phyloP scores from a whole-genome alignment of 208 protist species.

The Naegleria gruberi region DNA sequence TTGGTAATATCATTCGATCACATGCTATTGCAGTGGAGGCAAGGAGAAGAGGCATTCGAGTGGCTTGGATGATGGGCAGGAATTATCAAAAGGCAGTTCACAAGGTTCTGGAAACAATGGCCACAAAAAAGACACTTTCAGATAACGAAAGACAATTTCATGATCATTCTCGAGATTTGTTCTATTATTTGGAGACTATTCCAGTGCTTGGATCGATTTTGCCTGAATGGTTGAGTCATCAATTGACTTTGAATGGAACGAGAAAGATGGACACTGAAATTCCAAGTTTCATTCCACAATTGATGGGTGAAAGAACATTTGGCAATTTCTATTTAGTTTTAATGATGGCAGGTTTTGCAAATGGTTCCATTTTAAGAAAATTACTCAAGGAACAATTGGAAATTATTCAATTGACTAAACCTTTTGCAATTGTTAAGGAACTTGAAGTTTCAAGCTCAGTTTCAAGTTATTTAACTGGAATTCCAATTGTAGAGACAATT shows the following conservation, averaged over 20 bases:
- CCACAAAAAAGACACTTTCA: not conserved
- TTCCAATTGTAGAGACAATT: not conserved
- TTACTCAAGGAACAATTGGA: not conserved
- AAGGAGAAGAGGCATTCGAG: not conserved
- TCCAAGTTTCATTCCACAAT: not conserved
- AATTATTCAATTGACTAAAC: not conserved
- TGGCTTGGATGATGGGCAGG: not conserved
- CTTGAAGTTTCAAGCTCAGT: not conserved
- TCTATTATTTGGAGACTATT: not conserved
- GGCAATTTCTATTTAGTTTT: not conserved
- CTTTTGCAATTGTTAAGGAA: not conserved
- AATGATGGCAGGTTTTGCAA: not conserved
- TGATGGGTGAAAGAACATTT: not conserved
- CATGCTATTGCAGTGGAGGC: not conserved
- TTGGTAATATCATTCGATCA: not conserved
- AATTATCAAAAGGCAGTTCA: not conserved
- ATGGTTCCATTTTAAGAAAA: not conserved
- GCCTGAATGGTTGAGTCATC: not conserved
- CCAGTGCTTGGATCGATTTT: not conserved
- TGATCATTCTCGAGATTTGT: not conserved
- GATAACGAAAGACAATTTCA: not conserved
- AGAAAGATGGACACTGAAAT: not conserved
- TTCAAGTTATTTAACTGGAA: not conserved
- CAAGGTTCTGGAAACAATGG: not conserved
- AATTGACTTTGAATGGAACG: not conserved